phyloP scores from a whole-genome alignment of 75 land plant species.

The Pseudotsuga menziesii region DNA sequence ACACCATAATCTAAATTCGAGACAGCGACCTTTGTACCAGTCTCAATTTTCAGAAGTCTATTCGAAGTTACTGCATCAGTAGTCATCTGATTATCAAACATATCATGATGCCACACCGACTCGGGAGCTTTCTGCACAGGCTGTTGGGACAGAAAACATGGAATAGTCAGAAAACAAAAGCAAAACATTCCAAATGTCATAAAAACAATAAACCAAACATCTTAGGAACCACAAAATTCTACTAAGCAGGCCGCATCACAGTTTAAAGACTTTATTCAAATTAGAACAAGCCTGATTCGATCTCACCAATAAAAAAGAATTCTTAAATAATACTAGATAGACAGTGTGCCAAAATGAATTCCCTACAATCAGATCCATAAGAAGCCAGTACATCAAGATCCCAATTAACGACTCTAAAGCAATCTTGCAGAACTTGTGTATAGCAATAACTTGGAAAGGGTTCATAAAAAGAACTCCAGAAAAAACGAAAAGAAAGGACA shows the following conservation, averaged over 20 bases:
- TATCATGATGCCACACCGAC: slow-evolving; percentile 70
- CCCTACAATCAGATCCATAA: neutral
- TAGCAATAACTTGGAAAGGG: no score
- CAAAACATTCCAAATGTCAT: neutral
- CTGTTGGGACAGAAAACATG: neutral
- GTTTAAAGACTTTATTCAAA: no score
- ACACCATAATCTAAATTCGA: slow-evolving; percentile 91
- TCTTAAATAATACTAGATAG: no score
- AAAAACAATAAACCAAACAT: slow-evolving; percentile 3
- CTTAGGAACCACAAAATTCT: neutral
- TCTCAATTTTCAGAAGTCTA: slow-evolving; percentile 56
- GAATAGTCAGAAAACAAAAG: neutral
- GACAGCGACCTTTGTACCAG: slow-evolving; percentile 82
- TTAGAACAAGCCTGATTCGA: no score
- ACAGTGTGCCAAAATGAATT: neutral
- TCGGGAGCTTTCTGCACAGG: slow-evolving; percentile 47
- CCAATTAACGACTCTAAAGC: neutral
- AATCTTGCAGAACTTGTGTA: no score
- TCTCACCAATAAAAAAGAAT: no score
- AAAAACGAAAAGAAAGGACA: no score
- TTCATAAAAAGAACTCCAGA: no score
- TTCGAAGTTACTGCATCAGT: slow-evolving; percentile 23
- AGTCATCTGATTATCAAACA: slow-evolving; percentile 47
- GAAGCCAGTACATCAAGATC: neutral
- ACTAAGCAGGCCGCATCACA: neutral